A percentile compares a stretch with the other conserved stretches of the same genome.
Conservation (phyloP, 495 filamentous ascomycete genomes). For the Lepraria neglecta region DNA sequence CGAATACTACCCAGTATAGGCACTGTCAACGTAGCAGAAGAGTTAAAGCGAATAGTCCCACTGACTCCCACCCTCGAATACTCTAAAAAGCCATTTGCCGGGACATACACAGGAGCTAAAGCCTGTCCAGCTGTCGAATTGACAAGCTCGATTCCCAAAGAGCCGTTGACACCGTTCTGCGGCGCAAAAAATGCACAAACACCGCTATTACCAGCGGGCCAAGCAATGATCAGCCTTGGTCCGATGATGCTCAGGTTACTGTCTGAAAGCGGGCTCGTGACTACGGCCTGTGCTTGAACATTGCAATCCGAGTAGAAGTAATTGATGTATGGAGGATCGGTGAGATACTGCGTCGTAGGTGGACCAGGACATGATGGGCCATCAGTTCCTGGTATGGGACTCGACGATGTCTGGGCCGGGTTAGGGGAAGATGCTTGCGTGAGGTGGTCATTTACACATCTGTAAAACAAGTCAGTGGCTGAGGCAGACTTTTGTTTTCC, state of each 20-base stretch:
- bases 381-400: not conserved
- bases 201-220: slow-evolving; percentile 61
- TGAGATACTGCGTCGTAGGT: not conserved
- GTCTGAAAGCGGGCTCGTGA: slow-evolving; percentile 4
- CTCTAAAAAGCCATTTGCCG: not conserved
- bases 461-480: not conserved
- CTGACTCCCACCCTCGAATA: slow-evolving; percentile 4
- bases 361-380: not conserved
- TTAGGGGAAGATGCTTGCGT: not conserved
- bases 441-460: slow-evolving; percentile 3
- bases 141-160: slow-evolving; percentile 3
- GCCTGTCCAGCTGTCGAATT: slow-evolving; percentile 3
- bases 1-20: slow-evolving; percentile 8
- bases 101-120: not conserved
- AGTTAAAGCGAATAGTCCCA: slow-evolving; percentile 1
- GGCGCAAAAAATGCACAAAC: slow-evolving; percentile 44
- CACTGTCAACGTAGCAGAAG: slow-evolving; percentile 3
- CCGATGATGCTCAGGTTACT: slow-evolving; percentile 3
- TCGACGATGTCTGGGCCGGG: not conserved
- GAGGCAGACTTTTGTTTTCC: not conserved
- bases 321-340: slow-evolving; percentile 1
- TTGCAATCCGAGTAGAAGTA: slow-evolving; percentile 7
- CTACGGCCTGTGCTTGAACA: slow-evolving; percentile 1
- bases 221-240: slow-evolving; percentile 43
- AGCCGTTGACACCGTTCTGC: not conserved